A percentile compares a stretch with the other conserved stretches of the same genome.
phyloP scores from a whole-genome alignment of 2,329 filamentous ascomycete genomes.

The Pyricularia pennisetigena region DNA sequence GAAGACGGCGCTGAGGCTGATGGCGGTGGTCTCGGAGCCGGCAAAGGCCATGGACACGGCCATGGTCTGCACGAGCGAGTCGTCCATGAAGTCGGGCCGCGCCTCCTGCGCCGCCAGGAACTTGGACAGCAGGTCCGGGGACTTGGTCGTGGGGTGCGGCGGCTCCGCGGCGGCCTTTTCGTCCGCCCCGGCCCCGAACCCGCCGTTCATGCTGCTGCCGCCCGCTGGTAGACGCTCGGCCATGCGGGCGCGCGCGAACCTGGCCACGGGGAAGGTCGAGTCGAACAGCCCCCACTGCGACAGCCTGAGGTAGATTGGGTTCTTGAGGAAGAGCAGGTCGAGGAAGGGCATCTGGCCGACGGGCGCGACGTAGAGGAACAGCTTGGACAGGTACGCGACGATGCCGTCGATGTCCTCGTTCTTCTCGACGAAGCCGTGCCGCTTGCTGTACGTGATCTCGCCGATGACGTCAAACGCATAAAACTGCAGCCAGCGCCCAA shows the following conservation, averaged over 20 bases:
- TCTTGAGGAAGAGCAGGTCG: slow-evolving; percentile 63
- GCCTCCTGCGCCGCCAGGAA: slow-evolving; percentile 60
- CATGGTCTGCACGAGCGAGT: slow-evolving; percentile 59
- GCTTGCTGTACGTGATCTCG: slow-evolving; percentile 66
- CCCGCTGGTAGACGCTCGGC: slow-evolving; percentile 43
- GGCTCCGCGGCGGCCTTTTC: slow-evolving; percentile 15
- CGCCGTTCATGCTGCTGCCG: neutral
- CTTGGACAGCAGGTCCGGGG: slow-evolving; percentile 58
- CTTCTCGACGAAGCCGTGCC: slow-evolving; percentile 65
- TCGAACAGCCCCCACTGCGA: slow-evolving; percentile 59
- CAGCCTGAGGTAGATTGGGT: slow-evolving; percentile 59
- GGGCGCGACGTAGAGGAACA: slow-evolving; percentile 64
- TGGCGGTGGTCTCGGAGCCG: slow-evolving; percentile 72
- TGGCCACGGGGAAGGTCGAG: slow-evolving; percentile 60
- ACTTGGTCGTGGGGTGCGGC: slow-evolving; percentile 13
- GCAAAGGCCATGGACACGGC: slow-evolving; percentile 66
- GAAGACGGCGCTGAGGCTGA: slow-evolving; percentile 60
- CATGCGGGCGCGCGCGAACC: slow-evolving; percentile 61
- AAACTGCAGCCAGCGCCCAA: slow-evolving; percentile 66
- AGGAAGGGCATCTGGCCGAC: slow-evolving; percentile 66
- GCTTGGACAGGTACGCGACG: slow-evolving; percentile 49
- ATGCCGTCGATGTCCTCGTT: slow-evolving; percentile 70
- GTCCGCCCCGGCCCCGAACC: slow-evolving; percentile 23
- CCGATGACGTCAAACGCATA: slow-evolving; percentile 78
- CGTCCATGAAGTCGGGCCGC: slow-evolving; percentile 62